Conservation (phyloP, 805 yeast species). For the Cyberlindnera maritima region DNA sequence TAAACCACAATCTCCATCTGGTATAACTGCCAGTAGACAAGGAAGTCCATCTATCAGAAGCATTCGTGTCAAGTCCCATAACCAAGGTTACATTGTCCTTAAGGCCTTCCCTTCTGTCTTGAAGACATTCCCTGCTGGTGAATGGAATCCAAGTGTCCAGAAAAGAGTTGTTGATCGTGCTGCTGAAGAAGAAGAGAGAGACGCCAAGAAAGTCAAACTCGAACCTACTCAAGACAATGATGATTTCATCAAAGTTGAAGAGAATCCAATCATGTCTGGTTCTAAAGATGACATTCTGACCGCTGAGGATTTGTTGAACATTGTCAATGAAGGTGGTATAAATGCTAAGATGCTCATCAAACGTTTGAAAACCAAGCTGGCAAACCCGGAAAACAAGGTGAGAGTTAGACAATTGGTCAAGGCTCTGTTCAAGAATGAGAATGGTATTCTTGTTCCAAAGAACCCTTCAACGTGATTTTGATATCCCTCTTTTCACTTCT, state of each 20-base stretch:
- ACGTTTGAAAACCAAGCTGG: conserved; percentile 59
- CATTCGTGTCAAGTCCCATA: conserved; percentile 43
- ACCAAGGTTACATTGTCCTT: conserved; percentile 55
- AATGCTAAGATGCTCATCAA: conserved; percentile 63
- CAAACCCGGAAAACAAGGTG: conserved; percentile 60
- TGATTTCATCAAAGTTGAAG: conserved; percentile 8
- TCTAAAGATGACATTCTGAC: conserved; percentile 39
- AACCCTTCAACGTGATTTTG: not conserved
- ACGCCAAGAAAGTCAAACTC: conserved; percentile 39
- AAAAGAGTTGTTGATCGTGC: conserved; percentile 31
- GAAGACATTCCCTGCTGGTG: conserved; percentile 69
- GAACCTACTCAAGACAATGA: conserved; percentile 26
- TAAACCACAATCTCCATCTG: conserved; percentile 25
- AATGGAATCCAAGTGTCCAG: conserved; percentile 71
- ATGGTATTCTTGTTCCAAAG: conserved; percentile 29
- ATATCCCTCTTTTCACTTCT: not conserved
- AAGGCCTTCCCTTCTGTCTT: conserved; percentile 63
- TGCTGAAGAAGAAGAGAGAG: conserved; percentile 26
- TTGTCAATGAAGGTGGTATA: conserved; percentile 45
- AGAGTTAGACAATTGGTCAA: conserved; percentile 57
- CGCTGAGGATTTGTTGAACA: conserved; percentile 65
- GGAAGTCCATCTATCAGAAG: conserved; percentile 25
- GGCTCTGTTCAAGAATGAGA: conserved; percentile 51
- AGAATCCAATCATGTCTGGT: conserved; percentile 12
- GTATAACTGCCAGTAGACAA: conserved; percentile 14